Conservation (phyloP, 805 yeast species). For the Metschnikowia proteae region DNA sequence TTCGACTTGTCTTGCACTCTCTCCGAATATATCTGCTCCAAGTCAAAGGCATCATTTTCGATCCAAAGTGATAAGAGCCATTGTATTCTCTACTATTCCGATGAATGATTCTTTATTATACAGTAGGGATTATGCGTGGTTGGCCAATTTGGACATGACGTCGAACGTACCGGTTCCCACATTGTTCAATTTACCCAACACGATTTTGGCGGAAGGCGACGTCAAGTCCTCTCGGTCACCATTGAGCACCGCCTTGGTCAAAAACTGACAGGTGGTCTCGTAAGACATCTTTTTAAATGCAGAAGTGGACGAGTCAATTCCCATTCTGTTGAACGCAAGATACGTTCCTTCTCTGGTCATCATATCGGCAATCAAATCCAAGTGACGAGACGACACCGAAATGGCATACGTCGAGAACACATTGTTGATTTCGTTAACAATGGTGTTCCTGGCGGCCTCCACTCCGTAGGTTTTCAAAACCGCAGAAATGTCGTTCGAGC, state of each 20-base stretch:
- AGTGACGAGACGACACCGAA: conserved; percentile 85
- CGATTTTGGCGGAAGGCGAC: conserved; percentile 91
- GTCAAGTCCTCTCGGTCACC: conserved; percentile 85
- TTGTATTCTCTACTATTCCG: no score
- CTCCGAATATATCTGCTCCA: no score
- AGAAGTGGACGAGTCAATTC: conserved; percentile 92
- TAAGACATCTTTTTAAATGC: conserved; percentile 98
- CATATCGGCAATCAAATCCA: conserved; percentile 96
- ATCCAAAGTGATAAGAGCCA: no score
- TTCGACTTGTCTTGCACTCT: no score
- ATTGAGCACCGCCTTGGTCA: conserved; percentile 93
- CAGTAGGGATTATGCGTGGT: conserved; percentile 1
- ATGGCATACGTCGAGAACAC: conserved; percentile 97
- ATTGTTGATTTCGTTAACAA: conserved; percentile 90
- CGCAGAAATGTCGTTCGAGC: conserved; percentile 89
- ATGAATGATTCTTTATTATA: neutral
- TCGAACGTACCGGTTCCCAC: conserved; percentile 98
- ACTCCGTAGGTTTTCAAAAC: conserved; percentile 93
- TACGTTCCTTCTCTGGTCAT: conserved; percentile 99
- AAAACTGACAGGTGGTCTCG: conserved; percentile 96
- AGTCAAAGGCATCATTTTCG: neutral
- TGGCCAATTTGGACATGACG: conserved; percentile 44
- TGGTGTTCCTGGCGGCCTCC: conserved; percentile 97
- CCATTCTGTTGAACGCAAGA: conserved; percentile 96
- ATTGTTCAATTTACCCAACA: conserved; percentile 81